Percentiles rank a stretch among this genome's conserved stretches.
phyloP scores from a whole-genome alignment of 2,329 filamentous ascomycete species.

The Blastomyces gilchristii region DNA sequence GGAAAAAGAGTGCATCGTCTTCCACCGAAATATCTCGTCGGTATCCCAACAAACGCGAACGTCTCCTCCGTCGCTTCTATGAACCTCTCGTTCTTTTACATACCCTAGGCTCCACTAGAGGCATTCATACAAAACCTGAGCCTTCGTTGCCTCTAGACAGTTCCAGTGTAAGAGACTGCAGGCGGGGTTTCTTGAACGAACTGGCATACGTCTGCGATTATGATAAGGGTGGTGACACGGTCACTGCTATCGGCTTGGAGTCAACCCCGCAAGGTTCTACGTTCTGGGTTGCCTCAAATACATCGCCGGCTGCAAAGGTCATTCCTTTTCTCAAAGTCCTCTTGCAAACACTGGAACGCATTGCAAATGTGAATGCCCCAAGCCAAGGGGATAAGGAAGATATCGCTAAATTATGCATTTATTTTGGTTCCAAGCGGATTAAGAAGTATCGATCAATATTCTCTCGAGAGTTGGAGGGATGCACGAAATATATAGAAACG shows the following conservation, averaged over 20 bases:
- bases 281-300: slow-evolving; percentile 40
- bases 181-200: slow-evolving; percentile 29
- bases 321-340: slow-evolving; percentile 23
- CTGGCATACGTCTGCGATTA: slow-evolving; percentile 41
- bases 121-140: slow-evolving; percentile 16
- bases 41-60: slow-evolving; percentile 8
- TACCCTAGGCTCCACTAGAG: slow-evolving; percentile 27
- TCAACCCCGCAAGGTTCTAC: slow-evolving; percentile 22
- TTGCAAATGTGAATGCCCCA: neutral
- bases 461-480: neutral
- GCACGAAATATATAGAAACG: neutral
- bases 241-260: slow-evolving; percentile 39
- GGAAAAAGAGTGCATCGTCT: neutral
- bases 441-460: slow-evolving; percentile 1
- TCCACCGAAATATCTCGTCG: neutral
- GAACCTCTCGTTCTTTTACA: slow-evolving; percentile 31
- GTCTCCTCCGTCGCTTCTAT: slow-evolving; percentile 28
- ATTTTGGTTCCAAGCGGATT: neutral
- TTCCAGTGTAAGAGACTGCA: slow-evolving; percentile 6
- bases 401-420: slow-evolving; percentile 1
- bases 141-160: neutral
- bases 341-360: slow-evolving; percentile 17
- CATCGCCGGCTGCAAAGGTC: slow-evolving; percentile 16
- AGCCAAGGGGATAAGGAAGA: neutral
- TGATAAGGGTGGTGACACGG: slow-evolving; percentile 37